phyloP scores from a whole-genome alignment of 768 basidiomycete species.

The Boletus reticulatus region DNA sequence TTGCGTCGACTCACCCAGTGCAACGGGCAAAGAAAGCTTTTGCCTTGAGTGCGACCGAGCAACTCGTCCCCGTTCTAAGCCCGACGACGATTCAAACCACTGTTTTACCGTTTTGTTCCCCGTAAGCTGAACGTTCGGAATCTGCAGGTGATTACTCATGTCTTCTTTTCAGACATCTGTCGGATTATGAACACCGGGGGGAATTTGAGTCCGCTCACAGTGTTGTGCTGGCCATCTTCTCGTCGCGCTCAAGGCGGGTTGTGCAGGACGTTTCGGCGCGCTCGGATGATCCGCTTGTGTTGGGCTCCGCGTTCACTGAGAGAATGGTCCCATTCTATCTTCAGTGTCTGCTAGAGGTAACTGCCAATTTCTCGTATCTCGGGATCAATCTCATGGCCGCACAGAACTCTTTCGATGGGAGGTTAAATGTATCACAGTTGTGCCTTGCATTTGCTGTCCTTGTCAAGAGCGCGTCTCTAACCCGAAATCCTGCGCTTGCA shows the following conservation, averaged over 20 bases:
- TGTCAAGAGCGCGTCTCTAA: slow-evolving; percentile 53
- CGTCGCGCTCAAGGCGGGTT: slow-evolving; percentile 49
- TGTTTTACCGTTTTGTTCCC: slow-evolving; percentile 61
- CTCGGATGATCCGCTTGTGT: slow-evolving; percentile 5
- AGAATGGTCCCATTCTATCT: slow-evolving; percentile 75
- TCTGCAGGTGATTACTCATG: background rate
- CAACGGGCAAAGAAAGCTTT: slow-evolving; percentile 51
- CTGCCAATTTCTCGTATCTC: slow-evolving; percentile 8
- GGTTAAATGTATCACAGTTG: slow-evolving; percentile 63
- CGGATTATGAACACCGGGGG: slow-evolving; percentile 57
- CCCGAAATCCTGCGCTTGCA: slow-evolving; percentile 47
- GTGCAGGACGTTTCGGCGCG: slow-evolving; percentile 7
- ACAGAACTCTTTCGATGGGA: slow-evolving; percentile 64
- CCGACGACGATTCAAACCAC: slow-evolving; percentile 49
- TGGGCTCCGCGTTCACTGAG: slow-evolving; percentile 42
- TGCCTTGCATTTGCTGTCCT: slow-evolving; percentile 74
- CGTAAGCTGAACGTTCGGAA: slow-evolving; percentile 45
- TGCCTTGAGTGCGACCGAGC: slow-evolving; percentile 72
- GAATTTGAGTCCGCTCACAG: slow-evolving; percentile 89
- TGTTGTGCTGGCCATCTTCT: slow-evolving; percentile 72
- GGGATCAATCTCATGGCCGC: background rate
- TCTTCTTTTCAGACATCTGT: slow-evolving; percentile 50
- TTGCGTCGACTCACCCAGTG: slow-evolving; percentile 22
- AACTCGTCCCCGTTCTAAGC: slow-evolving; percentile 63
- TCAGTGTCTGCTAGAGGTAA: slow-evolving; percentile 66